Conservation (phyloP, 75 land plant genomes). For the Chamaecyparis obtusa region DNA sequence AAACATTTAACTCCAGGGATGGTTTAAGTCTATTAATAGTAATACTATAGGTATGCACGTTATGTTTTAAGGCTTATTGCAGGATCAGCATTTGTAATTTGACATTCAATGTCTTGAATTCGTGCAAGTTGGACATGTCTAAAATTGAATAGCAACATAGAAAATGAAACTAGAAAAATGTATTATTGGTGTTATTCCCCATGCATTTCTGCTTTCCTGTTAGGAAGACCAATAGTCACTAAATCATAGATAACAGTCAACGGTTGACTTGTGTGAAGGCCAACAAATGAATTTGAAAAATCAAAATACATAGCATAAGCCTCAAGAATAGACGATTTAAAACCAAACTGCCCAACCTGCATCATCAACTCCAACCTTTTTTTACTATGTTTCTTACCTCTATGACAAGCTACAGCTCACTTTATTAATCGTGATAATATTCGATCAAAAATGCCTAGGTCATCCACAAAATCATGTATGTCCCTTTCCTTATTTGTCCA, state of each 20-base stretch:
- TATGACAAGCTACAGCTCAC: background rate
- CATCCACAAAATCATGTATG: background rate
- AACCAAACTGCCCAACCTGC: background rate
- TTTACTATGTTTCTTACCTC: background rate
- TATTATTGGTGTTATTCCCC: background rate
- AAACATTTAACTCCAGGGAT: no score
- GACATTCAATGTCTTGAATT: background rate
- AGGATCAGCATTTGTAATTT: background rate
- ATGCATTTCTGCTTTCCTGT: background rate
- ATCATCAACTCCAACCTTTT: conserved; percentile 5
- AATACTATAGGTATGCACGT: no score
- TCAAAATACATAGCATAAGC: background rate
- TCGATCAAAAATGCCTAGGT: background rate
- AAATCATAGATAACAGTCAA: background rate
- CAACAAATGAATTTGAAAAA: background rate
- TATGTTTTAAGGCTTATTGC: background rate
- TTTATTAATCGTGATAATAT: background rate
- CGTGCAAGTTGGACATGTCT: background rate
- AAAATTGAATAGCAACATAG: conserved; percentile 4
- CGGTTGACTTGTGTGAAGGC: background rate
- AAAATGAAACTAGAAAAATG: background rate
- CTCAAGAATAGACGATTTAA: background rate
- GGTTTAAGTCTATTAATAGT: no score
- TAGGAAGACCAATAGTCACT: background rate
- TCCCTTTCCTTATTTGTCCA: background rate